Evolutionary conservation across 805 yeast genomes (phyloP).

Genomic region (Ogataea dorogensis): DNA sequence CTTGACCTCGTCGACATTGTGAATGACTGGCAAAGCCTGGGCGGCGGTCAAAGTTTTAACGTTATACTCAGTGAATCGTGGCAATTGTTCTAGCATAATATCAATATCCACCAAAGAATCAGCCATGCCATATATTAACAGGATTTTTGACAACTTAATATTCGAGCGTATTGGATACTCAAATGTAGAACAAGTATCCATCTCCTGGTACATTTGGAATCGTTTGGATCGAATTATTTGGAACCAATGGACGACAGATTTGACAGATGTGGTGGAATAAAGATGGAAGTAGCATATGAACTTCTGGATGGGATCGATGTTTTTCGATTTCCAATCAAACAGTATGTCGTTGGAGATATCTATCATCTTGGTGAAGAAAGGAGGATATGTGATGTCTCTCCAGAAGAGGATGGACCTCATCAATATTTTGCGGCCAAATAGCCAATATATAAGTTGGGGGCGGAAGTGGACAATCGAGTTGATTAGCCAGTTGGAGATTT

Average conservation of each 20-base stretch:
- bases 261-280: constrained; percentile 89
- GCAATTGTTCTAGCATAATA: constrained; percentile 51
- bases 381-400: constrained; percentile 76
- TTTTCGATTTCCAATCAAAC: constrained; percentile 76
- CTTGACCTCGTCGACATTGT: constrained; percentile 8
- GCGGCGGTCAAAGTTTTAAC: too few species aligned
- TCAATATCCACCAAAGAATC: constrained; percentile 89
- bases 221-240: constrained; percentile 75
- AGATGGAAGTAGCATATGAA: constrained; percentile 79
- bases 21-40: too few species aligned
- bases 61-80: constrained; percentile 33
- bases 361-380: constrained; percentile 66
- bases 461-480: constrained; percentile 75
- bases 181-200: constrained; percentile 53
- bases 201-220: constrained; percentile 89
- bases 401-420: constrained; percentile 64
- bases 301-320: constrained; percentile 74
- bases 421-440: constrained; percentile 74
- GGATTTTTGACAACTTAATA: constrained; percentile 62
- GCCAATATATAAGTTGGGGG: constrained; percentile 66
- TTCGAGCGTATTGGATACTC: constrained; percentile 42
- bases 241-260: constrained; percentile 94
- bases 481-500: constrained; percentile 71
- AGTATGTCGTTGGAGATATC: constrained; percentile 66
- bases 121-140: constrained; percentile 72